Evolutionary conservation across 768 basidiomycete genomes (phyloP).

Genomic region (Tylopilus balloui): DNA sequence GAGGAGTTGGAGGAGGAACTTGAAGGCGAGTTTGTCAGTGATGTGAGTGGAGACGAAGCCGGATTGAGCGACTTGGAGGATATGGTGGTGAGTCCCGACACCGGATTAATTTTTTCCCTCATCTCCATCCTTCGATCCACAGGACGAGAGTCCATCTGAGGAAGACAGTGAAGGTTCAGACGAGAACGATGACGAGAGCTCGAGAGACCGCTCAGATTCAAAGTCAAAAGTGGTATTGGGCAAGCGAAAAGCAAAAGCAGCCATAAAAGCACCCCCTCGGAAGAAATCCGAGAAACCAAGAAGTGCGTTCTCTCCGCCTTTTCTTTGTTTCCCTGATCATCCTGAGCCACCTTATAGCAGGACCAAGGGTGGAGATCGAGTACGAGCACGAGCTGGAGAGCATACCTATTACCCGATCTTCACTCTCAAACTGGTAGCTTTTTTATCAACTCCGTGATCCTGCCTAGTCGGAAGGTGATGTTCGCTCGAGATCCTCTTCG

Average conservation of each 20-base stretch:
- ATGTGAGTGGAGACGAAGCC: constrained; percentile 48
- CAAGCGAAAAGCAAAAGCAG: constrained; percentile 60
- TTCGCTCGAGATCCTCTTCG: background rate
- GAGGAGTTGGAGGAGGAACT: constrained; percentile 48
- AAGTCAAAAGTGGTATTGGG: constrained; percentile 49
- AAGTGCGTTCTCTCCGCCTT: constrained; percentile 38
- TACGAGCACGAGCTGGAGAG: constrained; percentile 92
- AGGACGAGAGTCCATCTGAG: constrained; percentile 36
- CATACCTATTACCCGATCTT: constrained; percentile 49
- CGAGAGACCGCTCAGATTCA: constrained; percentile 34
- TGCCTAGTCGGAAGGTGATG: background rate
- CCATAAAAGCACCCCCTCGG: constrained; percentile 39
- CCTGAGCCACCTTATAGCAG: constrained; percentile 41
- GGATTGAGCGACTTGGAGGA: constrained; percentile 55
- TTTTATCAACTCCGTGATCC: background rate
- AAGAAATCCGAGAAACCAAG: constrained; percentile 62
- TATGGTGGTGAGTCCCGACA: constrained; percentile 44
- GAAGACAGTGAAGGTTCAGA: constrained; percentile 43
- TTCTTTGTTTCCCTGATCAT: background rate
- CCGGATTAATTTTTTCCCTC: background rate
- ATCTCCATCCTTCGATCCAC: constrained; percentile 20
- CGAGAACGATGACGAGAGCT: constrained; percentile 36
- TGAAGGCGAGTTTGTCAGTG: constrained; percentile 55
- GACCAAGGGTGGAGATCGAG: constrained; percentile 88
- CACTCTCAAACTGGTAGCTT: constrained; percentile 51